phyloP scores from a whole-genome alignment of 2,329 filamentous ascomycete species.

The Ceratocystiopsis brevicomis region DNA sequence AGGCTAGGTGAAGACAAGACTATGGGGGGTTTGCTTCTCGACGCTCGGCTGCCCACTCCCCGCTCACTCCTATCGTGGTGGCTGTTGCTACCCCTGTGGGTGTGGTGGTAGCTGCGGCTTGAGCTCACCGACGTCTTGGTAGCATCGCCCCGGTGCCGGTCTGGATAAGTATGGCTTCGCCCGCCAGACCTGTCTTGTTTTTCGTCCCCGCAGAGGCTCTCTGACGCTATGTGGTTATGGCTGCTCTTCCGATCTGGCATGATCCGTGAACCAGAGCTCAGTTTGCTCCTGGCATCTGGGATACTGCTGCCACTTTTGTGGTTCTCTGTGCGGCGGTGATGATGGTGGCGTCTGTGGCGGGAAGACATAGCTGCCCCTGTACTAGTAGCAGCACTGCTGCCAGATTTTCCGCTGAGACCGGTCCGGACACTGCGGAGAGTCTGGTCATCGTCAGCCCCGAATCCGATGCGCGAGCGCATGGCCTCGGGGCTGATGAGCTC shows the following conservation, averaged over 20 bases:
- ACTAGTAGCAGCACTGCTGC: constrained; percentile 8
- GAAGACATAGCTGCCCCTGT: background rate
- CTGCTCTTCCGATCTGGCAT: constrained; percentile 15
- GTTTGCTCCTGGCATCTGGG: too few relatives aligned
- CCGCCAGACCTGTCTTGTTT: too few relatives aligned
- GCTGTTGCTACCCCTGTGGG: constrained; percentile 2
- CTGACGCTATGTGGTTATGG: constrained; percentile 1
- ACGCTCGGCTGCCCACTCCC: constrained; percentile 19
- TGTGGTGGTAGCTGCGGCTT: background rate
- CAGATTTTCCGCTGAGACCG: constrained; percentile 8
- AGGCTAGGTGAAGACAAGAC: background rate
- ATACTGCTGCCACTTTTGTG: constrained; percentile 5
- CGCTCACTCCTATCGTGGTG: constrained; percentile 20
- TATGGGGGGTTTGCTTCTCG: constrained; percentile 13
- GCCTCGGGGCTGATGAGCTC: constrained; percentile 40
- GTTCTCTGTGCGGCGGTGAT: constrained; percentile 7
- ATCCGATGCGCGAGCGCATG: constrained; percentile 22
- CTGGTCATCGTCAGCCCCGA: constrained; percentile 13
- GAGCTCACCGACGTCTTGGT: background rate
- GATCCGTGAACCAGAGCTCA: background rate
- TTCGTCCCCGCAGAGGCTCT: too few relatives aligned
- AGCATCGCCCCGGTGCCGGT: constrained; percentile 10
- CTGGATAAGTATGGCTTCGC: too few relatives aligned
- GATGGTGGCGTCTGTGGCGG: constrained; percentile 11
- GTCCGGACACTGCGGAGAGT: constrained; percentile 15